Percentiles rank a stretch among this genome's conserved stretches.
Evolutionary conservation across 2,329 filamentous ascomycete genomes (phyloP).

Genomic region (Sclerotinia sclerotiorum): DNA sequence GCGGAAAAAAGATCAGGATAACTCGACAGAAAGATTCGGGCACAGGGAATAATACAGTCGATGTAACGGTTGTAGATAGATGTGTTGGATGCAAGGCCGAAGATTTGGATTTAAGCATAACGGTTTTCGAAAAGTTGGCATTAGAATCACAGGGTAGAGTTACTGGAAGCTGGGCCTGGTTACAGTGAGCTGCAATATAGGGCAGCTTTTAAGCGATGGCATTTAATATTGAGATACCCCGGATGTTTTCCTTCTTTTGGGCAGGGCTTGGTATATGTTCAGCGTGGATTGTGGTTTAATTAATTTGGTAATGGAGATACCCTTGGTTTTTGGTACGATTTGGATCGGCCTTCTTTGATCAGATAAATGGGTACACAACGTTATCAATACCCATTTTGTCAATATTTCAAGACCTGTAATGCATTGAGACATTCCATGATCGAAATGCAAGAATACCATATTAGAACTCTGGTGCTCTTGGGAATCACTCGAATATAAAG

Average conservation of each 20-base stretch:
- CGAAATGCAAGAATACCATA: not conserved
- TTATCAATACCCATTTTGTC: not conserved
- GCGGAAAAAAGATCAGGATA: conserved; percentile 65
- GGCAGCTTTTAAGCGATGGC: not conserved
- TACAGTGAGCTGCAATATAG: conserved; percentile 24
- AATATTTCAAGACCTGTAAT: not conserved
- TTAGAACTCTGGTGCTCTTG: not conserved
- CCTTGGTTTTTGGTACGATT: not conserved
- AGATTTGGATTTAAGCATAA: conserved; percentile 47
- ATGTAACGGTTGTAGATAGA: conserved; percentile 63
- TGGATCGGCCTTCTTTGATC: not conserved
- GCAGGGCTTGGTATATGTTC: not conserved
- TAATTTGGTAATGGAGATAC: conserved; percentile 7
- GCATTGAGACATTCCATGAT: no score
- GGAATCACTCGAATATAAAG: not conserved
- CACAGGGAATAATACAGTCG: conserved; percentile 55
- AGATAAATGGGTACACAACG: not conserved
- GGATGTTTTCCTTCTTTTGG: not conserved
- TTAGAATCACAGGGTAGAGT: conserved; percentile 47
- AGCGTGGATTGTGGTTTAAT: not conserved
- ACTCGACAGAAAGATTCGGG: conserved; percentile 48
- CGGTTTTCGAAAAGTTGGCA: conserved; percentile 48
- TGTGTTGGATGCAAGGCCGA: conserved; percentile 49
- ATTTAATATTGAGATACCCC: not conserved
- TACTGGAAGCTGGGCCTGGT: conserved; percentile 42